Evolutionary conservation across 805 yeast genomes (phyloP), one percentile per base, ranked within the genome.

Genomic region (Nakazawaea sp.): DNA sequence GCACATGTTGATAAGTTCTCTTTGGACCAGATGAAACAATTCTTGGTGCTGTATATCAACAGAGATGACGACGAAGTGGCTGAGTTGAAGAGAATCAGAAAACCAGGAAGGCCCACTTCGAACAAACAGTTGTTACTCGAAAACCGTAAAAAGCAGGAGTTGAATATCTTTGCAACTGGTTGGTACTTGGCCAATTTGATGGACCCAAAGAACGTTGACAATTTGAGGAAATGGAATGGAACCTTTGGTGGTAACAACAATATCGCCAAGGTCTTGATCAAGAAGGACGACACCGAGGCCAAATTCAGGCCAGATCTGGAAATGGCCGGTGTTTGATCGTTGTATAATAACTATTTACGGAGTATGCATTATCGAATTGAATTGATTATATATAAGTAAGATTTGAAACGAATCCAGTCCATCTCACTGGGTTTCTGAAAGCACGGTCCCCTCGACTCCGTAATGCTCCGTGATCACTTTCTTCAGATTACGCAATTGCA

Each of bases 91-190:
- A 58, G 55, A 4, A 74, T 69, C 38, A 75, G 95, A 64, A 74
- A 95, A 53, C 77, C 88, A n/a, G 94, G 95, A 13, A 72, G 97
- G 61, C 96, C 98, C 8, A 70, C 84, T 13, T 59, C 83, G 5
- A 73, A 72, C 43, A 76, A 77, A 52, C 95, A 86, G 50, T 78
- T 76, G 45, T 50, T 73, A 17, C 56, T 88, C 40, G 81, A 83
- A 47, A 72, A 70, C 45, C 73, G 73, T 50, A 66, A 67, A 32
- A 76, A 80, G 36, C 61, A 68, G 33, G 97, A 89, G 40, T 35
- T 51, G 27, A 71, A 72, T 28, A 75, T 81, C 40, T 87, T 72
- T 49, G 64, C 59, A 16, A 68, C 85, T 0, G 98, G 98, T 0
- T 59, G 68, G 58, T 62, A 66, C 33, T 65, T 81, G 4, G 96